Evolutionary conservation across 2,329 filamentous ascomycete genomes (phyloP).

Genomic region (Coniella vitis): DNA sequence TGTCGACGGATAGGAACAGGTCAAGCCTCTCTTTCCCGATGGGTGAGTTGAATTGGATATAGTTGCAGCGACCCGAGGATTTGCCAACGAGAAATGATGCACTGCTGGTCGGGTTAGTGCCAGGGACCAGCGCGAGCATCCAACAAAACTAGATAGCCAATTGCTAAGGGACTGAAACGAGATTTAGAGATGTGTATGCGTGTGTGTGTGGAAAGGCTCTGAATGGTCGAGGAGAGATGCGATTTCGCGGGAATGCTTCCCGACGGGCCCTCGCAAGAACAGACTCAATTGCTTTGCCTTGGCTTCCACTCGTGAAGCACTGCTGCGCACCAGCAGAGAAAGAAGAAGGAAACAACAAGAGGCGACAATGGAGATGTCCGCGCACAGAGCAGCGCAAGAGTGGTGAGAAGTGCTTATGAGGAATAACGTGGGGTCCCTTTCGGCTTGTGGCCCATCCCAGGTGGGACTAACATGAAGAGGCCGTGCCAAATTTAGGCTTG

Average conservation of each 20-base stretch:
- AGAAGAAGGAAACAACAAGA: neutral
- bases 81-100: conserved; percentile 4
- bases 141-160: neutral
- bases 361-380: neutral
- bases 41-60: neutral
- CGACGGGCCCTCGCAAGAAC: too few relatives aligned
- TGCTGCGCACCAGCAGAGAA: neutral
- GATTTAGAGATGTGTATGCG: conserved; percentile 2
- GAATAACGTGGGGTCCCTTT: neutral
- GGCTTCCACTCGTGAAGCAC: neutral
- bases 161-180: conserved; percentile 3
- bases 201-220: neutral
- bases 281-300: neutral
- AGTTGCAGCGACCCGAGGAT: conserved; percentile 3
- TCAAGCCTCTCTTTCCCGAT: neutral
- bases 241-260: neutral
- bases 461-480: neutral
- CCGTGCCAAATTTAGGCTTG: conserved; percentile 3
- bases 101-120: conserved; percentile 13
- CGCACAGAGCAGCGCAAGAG: neutral
- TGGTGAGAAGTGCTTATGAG: neutral
- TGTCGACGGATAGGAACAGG: conserved; percentile 3
- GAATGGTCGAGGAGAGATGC: neutral
- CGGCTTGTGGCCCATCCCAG: too few relatives aligned
- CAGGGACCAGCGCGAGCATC: neutral